Evolutionary conservation across 441 rosid genomes (phyloP), one percentile per base, ranked within the genome.

Genomic region (Eruca vesicaria): DNA sequence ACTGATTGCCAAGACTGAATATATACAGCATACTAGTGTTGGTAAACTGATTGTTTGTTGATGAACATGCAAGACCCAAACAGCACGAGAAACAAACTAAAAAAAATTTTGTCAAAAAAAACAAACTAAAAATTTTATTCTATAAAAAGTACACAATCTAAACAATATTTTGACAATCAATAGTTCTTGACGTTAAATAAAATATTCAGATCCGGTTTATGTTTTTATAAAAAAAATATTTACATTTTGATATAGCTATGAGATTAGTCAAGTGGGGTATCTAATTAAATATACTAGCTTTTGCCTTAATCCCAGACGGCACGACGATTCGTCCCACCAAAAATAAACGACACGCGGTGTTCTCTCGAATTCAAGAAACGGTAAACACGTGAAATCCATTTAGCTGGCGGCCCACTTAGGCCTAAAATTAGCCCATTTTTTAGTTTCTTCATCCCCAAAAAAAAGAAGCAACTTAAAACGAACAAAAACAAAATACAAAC

Each of bases 341-440:
- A 43, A 3, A n/a, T 9, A 74, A 66, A 74, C 52, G 50, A 15
- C 78, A 74, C 19, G 36, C 48, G 1, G 28, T 31, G 19, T 41
- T 20, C 31, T 9, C 7, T 48, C 3, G 1, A 21, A 10, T 12
- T 26, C 5, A 53, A 20, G 14, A 73, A 45, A 74, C 41, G 36
- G 58, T 18, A 62, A 4, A 58, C 71, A 57, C 6, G 33, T 73
- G 14, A 36, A 9, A 2, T 18, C n/a, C 10, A 28, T 2, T 6
- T 50, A 23, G 29, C 20, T 50, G 6, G 16, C 50, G 69, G 79
- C 69, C 74, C 74, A 75, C 28, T 67, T 12, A 28, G 28, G 3
- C 55, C 53, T 50, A 50, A 60, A 45, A 6, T 59, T 8, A 69
- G 74, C 79, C 79, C 74, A 23, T 23, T 65, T 23, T 65, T 58